phyloP scores from a whole-genome alignment of 495 filamentous ascomycete genomes.

The Talaromyces borbonicus region DNA sequence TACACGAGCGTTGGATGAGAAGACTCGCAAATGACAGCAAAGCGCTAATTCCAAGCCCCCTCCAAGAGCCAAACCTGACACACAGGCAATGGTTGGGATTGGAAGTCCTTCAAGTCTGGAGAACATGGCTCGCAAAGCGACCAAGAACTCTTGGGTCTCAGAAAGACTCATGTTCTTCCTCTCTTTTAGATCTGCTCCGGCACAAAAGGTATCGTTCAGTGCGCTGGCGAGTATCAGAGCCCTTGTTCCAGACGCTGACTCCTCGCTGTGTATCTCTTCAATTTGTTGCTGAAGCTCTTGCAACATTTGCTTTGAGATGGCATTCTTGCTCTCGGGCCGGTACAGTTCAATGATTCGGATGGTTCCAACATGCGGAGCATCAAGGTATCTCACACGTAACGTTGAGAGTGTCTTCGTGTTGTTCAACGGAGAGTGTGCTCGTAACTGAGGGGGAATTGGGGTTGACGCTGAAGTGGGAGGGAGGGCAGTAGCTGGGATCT shows the following conservation, averaged over 20 bases:
- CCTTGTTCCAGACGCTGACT: conserved; percentile 52
- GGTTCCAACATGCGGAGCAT: conserved; percentile 57
- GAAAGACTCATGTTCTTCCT: conserved; percentile 60
- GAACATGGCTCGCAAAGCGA: conserved; percentile 61
- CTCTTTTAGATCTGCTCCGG: conserved; percentile 91
- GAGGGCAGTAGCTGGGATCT: too few species aligned
- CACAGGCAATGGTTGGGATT: conserved; percentile 79
- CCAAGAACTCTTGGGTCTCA: conserved; percentile 68
- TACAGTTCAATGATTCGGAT: conserved; percentile 74
- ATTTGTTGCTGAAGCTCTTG: conserved; percentile 57
- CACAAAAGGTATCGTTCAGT: conserved; percentile 74
- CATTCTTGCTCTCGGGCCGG: conserved; percentile 73
- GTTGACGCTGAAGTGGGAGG: background rate
- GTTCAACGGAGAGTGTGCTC: too few species aligned
- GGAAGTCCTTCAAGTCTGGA: conserved; percentile 55
- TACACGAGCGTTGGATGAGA: conserved; percentile 59
- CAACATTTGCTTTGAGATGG: conserved; percentile 71
- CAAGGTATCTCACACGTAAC: conserved; percentile 29
- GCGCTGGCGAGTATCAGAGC: conserved; percentile 71
- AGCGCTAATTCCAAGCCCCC: conserved; percentile 92
- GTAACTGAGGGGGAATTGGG: too few species aligned
- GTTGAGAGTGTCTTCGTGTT: background rate
- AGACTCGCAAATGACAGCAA: conserved; percentile 73
- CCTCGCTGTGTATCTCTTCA: conserved; percentile 55
- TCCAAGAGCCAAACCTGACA: conserved; percentile 73